Evolutionary conservation across 2,329 filamentous ascomycete species (phyloP).

Genomic region (Penicillium sp.): DNA sequence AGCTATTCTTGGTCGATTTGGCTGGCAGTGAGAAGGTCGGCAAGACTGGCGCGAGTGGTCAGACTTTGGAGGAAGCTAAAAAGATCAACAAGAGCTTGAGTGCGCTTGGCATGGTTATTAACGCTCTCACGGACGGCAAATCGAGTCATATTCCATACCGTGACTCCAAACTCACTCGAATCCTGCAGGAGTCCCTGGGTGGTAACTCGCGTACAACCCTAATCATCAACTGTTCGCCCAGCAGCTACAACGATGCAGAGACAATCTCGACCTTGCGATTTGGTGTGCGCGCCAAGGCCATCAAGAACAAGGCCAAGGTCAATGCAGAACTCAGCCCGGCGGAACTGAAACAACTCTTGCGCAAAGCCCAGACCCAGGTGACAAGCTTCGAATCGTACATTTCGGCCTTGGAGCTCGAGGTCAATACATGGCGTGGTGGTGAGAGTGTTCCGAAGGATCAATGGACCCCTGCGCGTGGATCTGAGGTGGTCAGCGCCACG

Average conservation of each 20-base stretch:
- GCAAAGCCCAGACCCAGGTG: conserved; percentile 86
- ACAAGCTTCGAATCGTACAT: conserved; percentile 88
- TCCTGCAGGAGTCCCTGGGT: conserved; percentile 93
- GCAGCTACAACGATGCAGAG: conserved; percentile 95
- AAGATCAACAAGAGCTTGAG: conserved; percentile 99
- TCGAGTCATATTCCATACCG: conserved; percentile 93
- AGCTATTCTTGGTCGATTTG: conserved; percentile 95
- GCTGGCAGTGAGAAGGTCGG: conserved; percentile 98
- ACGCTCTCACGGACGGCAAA: conserved; percentile 93
- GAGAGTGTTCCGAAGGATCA: conserved; percentile 83
- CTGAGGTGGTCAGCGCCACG: conserved; percentile 51
- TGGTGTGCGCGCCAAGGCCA: conserved; percentile 93
- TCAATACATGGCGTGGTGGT: conserved; percentile 81
- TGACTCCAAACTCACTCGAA: conserved; percentile 96
- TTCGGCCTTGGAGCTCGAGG: conserved; percentile 74
- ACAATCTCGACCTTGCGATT: conserved; percentile 90
- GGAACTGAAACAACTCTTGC: conserved; percentile 88
- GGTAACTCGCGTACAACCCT: conserved; percentile 98
- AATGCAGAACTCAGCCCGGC: conserved; percentile 95
- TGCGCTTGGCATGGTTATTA: conserved; percentile 98
- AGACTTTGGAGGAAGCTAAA: conserved; percentile 96
- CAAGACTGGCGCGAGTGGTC: conserved; percentile 95
- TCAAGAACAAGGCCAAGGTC: conserved; percentile 99
- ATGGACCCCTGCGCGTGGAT: conserved; percentile 69
- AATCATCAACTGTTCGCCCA: conserved; percentile 98